Base-by-base conservation (phyloP, 1,284 basidiomycete genomes). In the Ganoderma multipileum region DNA sequence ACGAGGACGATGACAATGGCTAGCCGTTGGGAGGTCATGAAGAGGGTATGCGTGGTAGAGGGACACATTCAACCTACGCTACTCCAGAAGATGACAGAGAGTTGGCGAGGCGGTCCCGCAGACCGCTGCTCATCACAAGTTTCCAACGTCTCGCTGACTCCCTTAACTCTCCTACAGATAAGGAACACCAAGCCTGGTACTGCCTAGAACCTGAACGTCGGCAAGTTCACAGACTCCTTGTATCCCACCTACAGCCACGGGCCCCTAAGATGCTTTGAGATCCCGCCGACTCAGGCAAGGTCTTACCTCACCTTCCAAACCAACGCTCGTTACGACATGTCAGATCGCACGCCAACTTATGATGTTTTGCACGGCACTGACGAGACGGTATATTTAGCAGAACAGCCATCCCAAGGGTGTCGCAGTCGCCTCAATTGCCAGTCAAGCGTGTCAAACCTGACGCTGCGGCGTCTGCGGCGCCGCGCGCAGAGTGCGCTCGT, bases 21-120 rank as follows among this genome's bases (percentile, higher is more conserved):
- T 28, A 63, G 57, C 16, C n/a, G 57, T 44, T 57, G 62, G 44
- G 72, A 66, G 41, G 68, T 47, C 72, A 73, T 73, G 59, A 58
- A 23, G 57, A 52, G 55, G 41, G 36, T 28, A 20, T 8, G 18
- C 18, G 41, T 30, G 14, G 36, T 44, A n/a, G 30, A 20, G 36
- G 16, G 33, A 18, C 7, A 23, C 20, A 26, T 42, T 26, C 44
- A 33, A 11, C n/a, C 6, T 14, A 18, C 58, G 36, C 11, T 59
- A 20, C 36, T 30, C 12, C 23, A 28, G 11, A 23, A 60, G 58
- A 42, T 26, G 58, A 8, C 23, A 41, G 36, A 38, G n/a, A 38
- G 11, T 42, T 16, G 23, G 26, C 23, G 58, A 41, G 58, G 58
- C 58, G 38, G 38, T 60, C n/a, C 58, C 36, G 28, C 55, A 11